phyloP scores from a whole-genome alignment of 495 filamentous ascomycete genomes.

The Wilcoxina mikolae region DNA sequence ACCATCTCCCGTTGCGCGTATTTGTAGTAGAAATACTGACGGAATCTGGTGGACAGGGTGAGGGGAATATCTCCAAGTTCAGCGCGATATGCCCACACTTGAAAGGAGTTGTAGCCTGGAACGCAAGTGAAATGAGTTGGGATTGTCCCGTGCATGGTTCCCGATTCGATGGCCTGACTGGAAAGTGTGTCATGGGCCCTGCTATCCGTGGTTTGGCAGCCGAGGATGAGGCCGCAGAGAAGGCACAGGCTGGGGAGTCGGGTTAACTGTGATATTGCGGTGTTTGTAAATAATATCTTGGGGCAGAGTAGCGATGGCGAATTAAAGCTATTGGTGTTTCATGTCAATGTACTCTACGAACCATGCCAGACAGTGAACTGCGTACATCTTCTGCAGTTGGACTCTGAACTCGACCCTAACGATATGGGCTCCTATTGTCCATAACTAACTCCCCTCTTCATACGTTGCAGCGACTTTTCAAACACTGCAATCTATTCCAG shows the following conservation, averaged over 20 bases:
- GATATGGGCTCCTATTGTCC: no score
- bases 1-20: not conserved
- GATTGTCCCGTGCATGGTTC: conserved; percentile 43
- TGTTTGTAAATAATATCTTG: not conserved
- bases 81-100: conserved; percentile 45
- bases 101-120: conserved; percentile 43
- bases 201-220: conserved; percentile 29
- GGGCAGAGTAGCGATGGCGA: not conserved
- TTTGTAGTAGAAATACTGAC: not conserved
- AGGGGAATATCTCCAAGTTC: conserved; percentile 36
- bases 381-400: no score
- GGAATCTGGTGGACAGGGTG: conserved; percentile 19
- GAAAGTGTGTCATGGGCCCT: conserved; percentile 39
- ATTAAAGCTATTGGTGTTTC: no score
- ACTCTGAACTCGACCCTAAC: no score
- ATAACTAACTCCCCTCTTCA: no score
- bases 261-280: conserved; percentile 8
- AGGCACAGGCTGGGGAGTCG: conserved; percentile 13
- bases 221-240: conserved; percentile 13
- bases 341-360: no score
- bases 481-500: no score
- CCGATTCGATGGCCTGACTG: conserved; percentile 38
- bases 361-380: no score
- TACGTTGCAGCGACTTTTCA: no score
- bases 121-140: conserved; percentile 40